Evolutionary conservation across 305 asterid genomes (phyloP).

Genomic region (Plantago coronopus): DNA sequence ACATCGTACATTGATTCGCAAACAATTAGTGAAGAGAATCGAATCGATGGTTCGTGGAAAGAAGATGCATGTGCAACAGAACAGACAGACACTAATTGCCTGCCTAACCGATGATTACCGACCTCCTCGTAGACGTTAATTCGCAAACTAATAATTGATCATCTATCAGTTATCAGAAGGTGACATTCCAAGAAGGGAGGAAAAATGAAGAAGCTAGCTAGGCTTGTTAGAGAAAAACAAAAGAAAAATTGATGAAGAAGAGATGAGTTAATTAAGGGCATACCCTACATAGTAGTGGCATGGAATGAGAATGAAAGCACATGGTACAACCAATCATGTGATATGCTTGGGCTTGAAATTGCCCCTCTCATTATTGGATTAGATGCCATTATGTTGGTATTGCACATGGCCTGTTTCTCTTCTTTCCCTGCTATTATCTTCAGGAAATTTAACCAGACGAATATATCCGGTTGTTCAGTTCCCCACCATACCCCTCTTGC

Average conservation of each 20-base stretch:
- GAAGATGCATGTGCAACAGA: slow-evolving; percentile 10
- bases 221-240: background rate
- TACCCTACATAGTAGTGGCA: background rate
- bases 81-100: slow-evolving; percentile 2
- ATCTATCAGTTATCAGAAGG: slow-evolving; percentile 5
- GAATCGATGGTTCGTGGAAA: slow-evolving; percentile 5
- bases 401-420: slow-evolving; percentile 8
- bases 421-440: background rate
- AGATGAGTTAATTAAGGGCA: background rate
- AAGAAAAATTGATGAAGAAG: background rate
- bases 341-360: slow-evolving; percentile 9
- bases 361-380: slow-evolving; percentile 7
- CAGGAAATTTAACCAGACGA: background rate
- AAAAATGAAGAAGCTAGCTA: background rate
- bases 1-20: background rate
- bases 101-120: slow-evolving; percentile 1
- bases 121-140: slow-evolving; percentile 4
- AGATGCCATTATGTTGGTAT: slow-evolving; percentile 4
- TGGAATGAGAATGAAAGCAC: slow-evolving; percentile 13
- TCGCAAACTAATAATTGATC: background rate
- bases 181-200: slow-evolving; percentile 17
- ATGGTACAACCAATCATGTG: slow-evolving; percentile 10
- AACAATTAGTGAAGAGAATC: background rate
- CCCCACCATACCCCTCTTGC: background rate
- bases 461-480: background rate